Percentiles rank a stretch among this genome's conserved stretches.
phyloP scores from a whole-genome alignment of 164 flowering plant species.

The Hamamelis virginiana region DNA sequence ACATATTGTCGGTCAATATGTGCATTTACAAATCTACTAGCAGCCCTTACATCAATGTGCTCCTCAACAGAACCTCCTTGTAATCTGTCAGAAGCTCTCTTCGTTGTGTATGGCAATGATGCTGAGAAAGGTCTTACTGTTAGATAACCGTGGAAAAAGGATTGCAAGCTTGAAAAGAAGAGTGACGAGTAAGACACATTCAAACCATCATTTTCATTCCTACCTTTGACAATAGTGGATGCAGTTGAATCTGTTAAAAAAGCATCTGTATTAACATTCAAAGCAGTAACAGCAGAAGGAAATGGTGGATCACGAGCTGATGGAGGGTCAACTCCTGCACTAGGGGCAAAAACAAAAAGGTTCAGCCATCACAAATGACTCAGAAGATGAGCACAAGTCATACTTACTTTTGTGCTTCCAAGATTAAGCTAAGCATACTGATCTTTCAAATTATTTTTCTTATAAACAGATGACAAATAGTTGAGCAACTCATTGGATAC shows the following conservation, averaged over 20 bases:
- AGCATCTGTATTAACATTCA: slow-evolving; percentile 52
- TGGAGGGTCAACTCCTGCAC: slow-evolving; percentile 99
- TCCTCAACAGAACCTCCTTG: slow-evolving; percentile 68
- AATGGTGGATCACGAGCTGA: slow-evolving; percentile 97
- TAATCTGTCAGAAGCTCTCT: slow-evolving; percentile 57
- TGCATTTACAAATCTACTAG: slow-evolving; percentile 47
- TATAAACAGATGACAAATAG: too few species aligned
- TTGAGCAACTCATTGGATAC: slow-evolving; percentile 49
- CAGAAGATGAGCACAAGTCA: too few species aligned
- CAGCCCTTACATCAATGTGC: slow-evolving; percentile 45
- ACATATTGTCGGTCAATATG: slow-evolving; percentile 66
- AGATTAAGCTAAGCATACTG: too few species aligned
- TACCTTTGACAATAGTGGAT: slow-evolving; percentile 45
- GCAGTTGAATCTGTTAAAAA: slow-evolving; percentile 43
- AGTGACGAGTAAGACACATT: slow-evolving; percentile 59
- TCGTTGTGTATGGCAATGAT: slow-evolving; percentile 52
- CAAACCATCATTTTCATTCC: slow-evolving; percentile 66
- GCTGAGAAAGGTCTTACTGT: slow-evolving; percentile 47
- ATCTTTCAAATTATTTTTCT: too few species aligned
- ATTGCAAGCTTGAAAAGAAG: slow-evolving; percentile 75
- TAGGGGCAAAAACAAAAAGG: slow-evolving; percentile 56
- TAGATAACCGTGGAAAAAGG: too few species aligned
- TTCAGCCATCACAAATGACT: slow-evolving; percentile 39
- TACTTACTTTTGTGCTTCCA: too few species aligned
- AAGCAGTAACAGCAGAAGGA: slow-evolving; percentile 77